Base-by-base conservation (phyloP, 257 asterid genomes). In the Salvia hispanica region DNA sequence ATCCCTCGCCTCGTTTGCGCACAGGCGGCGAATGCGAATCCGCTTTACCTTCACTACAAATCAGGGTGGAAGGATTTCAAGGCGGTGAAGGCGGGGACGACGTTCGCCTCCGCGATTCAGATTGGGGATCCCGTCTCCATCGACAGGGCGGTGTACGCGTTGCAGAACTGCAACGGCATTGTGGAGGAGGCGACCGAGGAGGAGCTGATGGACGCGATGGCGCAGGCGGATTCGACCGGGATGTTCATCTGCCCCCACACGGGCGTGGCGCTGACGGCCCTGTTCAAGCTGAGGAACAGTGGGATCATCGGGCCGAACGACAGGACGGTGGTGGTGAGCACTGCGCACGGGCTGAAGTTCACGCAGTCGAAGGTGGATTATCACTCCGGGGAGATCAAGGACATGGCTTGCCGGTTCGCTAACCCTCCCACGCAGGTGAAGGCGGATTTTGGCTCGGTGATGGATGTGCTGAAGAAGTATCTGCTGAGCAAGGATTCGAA, bases 161-260 rank as follows among this genome's bases (percentile, higher is more conserved):
- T 90, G 82, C 66, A 84, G 80, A 76, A 81, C 2, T 88, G 74
- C 0, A 76, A 90, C 46, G 97, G 97, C 67, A 90, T 90, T 56
- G 95, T 88, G 1, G 97, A 90, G 75, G 97, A 90, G 75, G 97
- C 97, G 0, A 90, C 92, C 0, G 97, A 90, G 81, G 97, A 90
- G 82, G 97, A 90, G 64, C 54, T 90, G 83, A 90, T 88, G 97
- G 90, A 90, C 66, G 95, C 97, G 9, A 88, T 80, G 90, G 97
- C 96, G 10, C 88, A 86, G 72, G 97, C 97, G 0, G 97, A 90
- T 58, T 90, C 97, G 0, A 88, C 97, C 2, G 96, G 97, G 76
- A 90, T 90, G 97, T 90, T 88, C 47, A 88, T 90, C 9, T 90
- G 97, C 75, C 97, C 96, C 1, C 97, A 90, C 64, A 90, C 97